Conservation (phyloP, 768 basidiomycete species). For the Rossbeevera mucosa region DNA sequence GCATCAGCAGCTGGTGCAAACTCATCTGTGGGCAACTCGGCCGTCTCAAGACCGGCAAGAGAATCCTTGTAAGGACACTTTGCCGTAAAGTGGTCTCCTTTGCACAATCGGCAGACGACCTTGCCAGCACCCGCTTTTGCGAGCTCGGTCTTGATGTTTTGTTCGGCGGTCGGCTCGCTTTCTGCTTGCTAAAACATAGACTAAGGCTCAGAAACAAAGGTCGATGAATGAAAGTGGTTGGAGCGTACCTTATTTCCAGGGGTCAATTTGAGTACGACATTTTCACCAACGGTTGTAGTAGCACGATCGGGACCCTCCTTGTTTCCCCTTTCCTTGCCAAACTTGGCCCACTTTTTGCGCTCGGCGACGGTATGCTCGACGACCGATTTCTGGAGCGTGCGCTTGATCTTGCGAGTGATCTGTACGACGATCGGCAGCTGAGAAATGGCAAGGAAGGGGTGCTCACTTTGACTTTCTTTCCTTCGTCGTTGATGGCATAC, state of each 20-base stretch:
- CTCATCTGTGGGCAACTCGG: constrained; percentile 39
- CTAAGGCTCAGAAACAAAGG: not conserved
- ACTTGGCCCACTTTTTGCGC: constrained; percentile 89
- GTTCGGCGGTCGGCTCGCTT: constrained; percentile 60
- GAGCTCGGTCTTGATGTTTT: constrained; percentile 60
- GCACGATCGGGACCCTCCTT: constrained; percentile 86
- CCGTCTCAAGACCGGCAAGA: constrained; percentile 67
- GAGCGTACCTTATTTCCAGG: constrained; percentile 57
- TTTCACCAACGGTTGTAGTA: constrained; percentile 88
- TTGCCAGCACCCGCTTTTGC: constrained; percentile 78
- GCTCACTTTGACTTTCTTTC: constrained; percentile 87
- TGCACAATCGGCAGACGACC: constrained; percentile 89
- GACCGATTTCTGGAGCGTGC: constrained; percentile 81
- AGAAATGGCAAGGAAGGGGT: not conserved
- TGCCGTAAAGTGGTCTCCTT: constrained; percentile 96
- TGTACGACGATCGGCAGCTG: constrained; percentile 27
- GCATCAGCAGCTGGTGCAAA: constrained; percentile 34
- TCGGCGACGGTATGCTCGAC: constrained; percentile 96
- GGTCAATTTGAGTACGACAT: constrained; percentile 56
- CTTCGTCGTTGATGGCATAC: constrained; percentile 83
- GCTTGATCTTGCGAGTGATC: constrained; percentile 84
- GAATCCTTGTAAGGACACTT: constrained; percentile 98
- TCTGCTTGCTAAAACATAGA: constrained; percentile 48
- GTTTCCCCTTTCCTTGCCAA: constrained; percentile 86
- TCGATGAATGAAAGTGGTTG: not conserved